Evolutionary conservation across 1,284 basidiomycete species (phyloP).

Genomic region (Paramarasmius palmivorus): DNA sequence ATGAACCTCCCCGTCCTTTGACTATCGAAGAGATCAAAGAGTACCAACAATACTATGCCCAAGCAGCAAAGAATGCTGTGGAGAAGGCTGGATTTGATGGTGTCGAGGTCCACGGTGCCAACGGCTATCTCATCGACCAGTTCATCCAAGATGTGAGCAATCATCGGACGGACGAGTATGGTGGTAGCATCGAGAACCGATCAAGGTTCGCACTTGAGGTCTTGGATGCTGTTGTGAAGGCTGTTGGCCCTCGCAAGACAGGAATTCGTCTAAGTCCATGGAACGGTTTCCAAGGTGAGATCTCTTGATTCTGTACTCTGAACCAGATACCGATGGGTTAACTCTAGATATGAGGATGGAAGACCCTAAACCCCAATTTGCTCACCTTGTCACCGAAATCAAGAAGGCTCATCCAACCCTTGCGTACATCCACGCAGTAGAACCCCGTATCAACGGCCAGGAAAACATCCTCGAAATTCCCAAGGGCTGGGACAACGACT

Average conservation of each 20-base stretch:
- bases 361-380: conserved; percentile 37
- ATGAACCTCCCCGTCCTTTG: conserved; percentile 18
- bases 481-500: conserved; percentile 19
- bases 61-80: conserved; percentile 36
- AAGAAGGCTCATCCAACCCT: conserved; percentile 34
- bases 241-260: conserved; percentile 34
- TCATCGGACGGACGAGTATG: conserved; percentile 50
- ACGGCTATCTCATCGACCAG: conserved; percentile 40
- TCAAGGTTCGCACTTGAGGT: conserved; percentile 40
- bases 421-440: conserved; percentile 50
- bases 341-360: conserved; percentile 32
- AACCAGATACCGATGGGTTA: background rate
- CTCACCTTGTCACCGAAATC: conserved; percentile 24
- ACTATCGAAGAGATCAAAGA: conserved; percentile 37
- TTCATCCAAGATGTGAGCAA: conserved; percentile 38
- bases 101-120: conserved; percentile 30
- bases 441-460: conserved; percentile 22
- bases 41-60: conserved; percentile 30
- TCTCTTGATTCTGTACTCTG: background rate
- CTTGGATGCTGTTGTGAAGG: conserved; percentile 32
- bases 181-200: conserved; percentile 47
- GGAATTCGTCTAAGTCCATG: conserved; percentile 58
- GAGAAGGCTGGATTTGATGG: conserved; percentile 27
- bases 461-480: too few species aligned
- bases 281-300: conserved; percentile 36